Conservation (phyloP, 2,329 filamentous ascomycete genomes). For the Huntiella moniliformis region DNA sequence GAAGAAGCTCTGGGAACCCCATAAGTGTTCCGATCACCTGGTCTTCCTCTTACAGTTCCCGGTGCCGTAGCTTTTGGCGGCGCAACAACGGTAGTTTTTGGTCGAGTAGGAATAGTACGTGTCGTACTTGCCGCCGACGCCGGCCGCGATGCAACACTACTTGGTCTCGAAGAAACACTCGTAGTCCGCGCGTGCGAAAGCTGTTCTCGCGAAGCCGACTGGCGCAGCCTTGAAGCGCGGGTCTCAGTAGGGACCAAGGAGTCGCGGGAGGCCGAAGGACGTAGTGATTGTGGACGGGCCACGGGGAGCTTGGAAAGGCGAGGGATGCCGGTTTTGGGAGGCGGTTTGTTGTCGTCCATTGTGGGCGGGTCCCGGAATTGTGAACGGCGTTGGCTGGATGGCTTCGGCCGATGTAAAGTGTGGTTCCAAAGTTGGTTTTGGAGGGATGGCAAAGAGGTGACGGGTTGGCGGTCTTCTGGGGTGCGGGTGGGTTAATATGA, state of each 20-base stretch:
- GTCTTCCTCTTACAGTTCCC: conserved; percentile 4
- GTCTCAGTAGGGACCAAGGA: conserved; percentile 7
- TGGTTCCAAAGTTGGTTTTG: not conserved
- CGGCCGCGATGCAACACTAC: not conserved
- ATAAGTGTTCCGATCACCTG: conserved; percentile 5
- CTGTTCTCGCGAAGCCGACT: conserved; percentile 11
- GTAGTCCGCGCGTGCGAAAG: not conserved
- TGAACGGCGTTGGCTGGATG: too few relatives aligned
- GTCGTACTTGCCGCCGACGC: not conserved
- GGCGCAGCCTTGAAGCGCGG: conserved; percentile 9
- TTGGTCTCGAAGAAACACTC: not conserved
- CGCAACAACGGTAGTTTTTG: conserved; percentile 2
- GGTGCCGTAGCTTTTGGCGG: conserved; percentile 4
- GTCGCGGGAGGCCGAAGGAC: conserved; percentile 8
- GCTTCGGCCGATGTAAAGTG: too few relatives aligned
- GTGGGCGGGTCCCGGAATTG: not conserved
- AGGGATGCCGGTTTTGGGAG: conserved; percentile 10
- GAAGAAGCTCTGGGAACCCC: not conserved
- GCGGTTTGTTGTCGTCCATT: conserved; percentile 9
- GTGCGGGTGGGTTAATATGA: too few relatives aligned
- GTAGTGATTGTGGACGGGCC: conserved; percentile 4
- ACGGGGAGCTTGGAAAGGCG: conserved; percentile 12
- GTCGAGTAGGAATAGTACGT: not conserved
- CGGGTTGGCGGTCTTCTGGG: not conserved
- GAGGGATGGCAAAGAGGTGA: not conserved